Conservation (phyloP, 371 early-diverging fungal genomes). For the Zopfochytrium polystomum region DNA sequence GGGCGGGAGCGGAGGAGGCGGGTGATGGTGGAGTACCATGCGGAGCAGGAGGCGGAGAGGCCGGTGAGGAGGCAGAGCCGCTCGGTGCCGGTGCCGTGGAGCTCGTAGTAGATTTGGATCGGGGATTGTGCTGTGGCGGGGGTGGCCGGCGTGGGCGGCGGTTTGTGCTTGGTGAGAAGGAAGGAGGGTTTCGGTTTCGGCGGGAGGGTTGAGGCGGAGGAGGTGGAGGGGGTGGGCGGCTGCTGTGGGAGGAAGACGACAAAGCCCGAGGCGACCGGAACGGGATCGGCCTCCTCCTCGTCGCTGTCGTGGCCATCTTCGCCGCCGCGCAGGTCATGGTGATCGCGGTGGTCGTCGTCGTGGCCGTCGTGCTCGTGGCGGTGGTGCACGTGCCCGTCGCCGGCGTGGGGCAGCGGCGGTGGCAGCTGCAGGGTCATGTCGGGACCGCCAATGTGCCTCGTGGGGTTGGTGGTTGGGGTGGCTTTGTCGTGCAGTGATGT, state of each 20-base stretch:
- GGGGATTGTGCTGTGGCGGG: neutral
- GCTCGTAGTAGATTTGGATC: slow-evolving; percentile 1
- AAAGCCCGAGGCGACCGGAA: slow-evolving; percentile 87
- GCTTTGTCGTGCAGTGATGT: too few species aligned
- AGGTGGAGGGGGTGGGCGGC: slow-evolving; percentile 5
- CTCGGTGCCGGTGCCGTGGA: neutral
- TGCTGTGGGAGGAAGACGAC: too few species aligned
- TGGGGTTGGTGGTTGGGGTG: too few species aligned
- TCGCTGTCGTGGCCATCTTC: slow-evolving; percentile 69
- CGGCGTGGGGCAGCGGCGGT: slow-evolving; percentile 53
- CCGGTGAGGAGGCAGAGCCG: too few species aligned
- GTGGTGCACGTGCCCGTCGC: slow-evolving; percentile 80
- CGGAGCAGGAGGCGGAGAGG: slow-evolving; percentile 7
- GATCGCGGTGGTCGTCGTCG: too few species aligned
- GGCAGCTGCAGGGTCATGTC: too few species aligned
- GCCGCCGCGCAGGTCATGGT: slow-evolving; percentile 83
- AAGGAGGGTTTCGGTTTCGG: neutral
- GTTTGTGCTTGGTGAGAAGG: slow-evolving; percentile 3
- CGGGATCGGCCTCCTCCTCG: slow-evolving; percentile 62
- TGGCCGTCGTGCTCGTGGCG: too few species aligned
- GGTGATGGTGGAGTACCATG: neutral
- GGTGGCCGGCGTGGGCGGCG: neutral
- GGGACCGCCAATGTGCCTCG: too few species aligned
- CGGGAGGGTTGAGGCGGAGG: slow-evolving; percentile 8
- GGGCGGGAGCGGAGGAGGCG: slow-evolving; percentile 1